phyloP scores from a whole-genome alignment of 768 basidiomycete genomes.

The Serendipita vermifera region DNA sequence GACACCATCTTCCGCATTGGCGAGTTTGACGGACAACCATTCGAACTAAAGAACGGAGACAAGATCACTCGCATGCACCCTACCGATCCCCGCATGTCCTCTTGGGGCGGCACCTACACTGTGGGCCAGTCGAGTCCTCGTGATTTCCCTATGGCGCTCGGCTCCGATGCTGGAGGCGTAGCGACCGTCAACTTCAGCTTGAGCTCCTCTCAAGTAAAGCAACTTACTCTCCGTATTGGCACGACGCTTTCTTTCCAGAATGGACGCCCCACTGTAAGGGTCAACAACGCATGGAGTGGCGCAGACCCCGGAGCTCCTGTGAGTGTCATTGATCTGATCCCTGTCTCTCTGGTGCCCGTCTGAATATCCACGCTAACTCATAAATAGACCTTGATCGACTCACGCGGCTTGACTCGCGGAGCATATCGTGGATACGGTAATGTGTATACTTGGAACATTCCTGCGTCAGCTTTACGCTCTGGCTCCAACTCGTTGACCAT shows the following conservation, averaged over 20 bases:
- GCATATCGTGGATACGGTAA: not conserved
- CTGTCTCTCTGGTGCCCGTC: too few relatives aligned
- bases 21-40: conserved; percentile 31
- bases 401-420: not conserved
- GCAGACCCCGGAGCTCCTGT: conserved; percentile 31
- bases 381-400: not conserved
- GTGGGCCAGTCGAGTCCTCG: conserved; percentile 28
- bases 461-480: not conserved
- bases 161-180: conserved; percentile 34
- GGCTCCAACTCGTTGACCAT: not conserved
- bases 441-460: conserved; percentile 1
- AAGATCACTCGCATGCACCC: conserved; percentile 38
- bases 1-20: conserved; percentile 37
- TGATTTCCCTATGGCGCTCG: conserved; percentile 37
- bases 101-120: conserved; percentile 35
- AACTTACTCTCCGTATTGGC: conserved; percentile 33
- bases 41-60: conserved; percentile 37
- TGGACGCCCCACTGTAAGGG: conserved; percentile 33
- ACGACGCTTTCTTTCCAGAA: conserved; percentile 37
- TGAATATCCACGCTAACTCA: too few relatives aligned
- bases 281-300: conserved; percentile 34
- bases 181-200: conserved; percentile 25
- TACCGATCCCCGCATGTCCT: conserved; percentile 35
- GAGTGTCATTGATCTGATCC: too few relatives aligned
- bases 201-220: conserved; percentile 29